Conservation (phyloP, 2,329 filamentous ascomycete genomes). For the Pseudogymnoascus sp. region DNA sequence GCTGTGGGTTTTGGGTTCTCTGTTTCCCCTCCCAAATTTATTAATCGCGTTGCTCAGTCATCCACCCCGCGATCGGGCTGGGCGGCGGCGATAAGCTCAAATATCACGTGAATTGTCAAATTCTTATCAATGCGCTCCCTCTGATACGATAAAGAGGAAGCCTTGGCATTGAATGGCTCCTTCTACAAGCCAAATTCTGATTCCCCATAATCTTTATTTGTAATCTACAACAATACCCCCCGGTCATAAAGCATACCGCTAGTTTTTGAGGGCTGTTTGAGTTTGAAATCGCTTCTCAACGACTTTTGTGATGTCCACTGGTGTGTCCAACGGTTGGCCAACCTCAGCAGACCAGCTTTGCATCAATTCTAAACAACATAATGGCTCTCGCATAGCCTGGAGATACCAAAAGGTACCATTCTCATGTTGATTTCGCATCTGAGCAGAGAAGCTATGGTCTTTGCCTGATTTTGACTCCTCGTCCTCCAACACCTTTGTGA, state of each 20-base stretch:
- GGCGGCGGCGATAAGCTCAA: neutral
- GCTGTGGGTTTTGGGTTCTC: neutral
- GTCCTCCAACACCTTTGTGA: neutral
- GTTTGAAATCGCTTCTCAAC: neutral
- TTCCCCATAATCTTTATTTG: neutral
- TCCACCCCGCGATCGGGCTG: constrained; percentile 2
- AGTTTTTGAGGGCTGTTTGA: neutral
- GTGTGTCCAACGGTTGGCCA: neutral
- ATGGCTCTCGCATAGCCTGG: neutral
- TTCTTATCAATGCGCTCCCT: neutral
- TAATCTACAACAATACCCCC: neutral
- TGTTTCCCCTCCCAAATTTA: constrained; percentile 6
- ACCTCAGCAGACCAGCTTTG: neutral
- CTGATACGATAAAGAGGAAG: neutral
- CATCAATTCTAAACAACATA: neutral
- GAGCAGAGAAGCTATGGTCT: neutral
- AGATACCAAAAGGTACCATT: neutral
- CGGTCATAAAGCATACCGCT: neutral
- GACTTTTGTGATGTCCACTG: neutral
- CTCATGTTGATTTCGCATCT: neutral
- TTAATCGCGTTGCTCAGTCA: constrained; percentile 4
- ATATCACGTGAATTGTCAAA: neutral
- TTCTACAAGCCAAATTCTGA: neutral
- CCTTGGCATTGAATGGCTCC: neutral
- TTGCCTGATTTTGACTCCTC: neutral